Evolutionary conservation across 169 alveolate genomes (phyloP).

Genomic region (Plasmodium vivax): DNA sequence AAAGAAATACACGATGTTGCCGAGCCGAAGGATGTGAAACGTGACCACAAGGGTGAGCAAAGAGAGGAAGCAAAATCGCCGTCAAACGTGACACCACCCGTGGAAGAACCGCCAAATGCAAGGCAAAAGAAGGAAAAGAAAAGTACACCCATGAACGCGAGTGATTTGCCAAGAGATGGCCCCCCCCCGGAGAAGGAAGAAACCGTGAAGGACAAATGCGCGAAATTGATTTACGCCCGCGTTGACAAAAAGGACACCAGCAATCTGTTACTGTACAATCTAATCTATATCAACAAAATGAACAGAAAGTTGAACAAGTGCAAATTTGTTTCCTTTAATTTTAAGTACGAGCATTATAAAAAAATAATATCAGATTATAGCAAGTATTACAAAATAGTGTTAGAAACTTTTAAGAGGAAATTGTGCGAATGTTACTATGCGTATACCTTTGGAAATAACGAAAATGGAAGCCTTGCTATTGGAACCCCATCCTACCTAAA

Average conservation of each 20-base stretch:
- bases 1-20: conserved; percentile 13
- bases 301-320: conserved; percentile 68
- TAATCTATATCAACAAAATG: conserved; percentile 67
- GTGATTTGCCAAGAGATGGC: neutral
- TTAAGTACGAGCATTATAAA: conserved; percentile 43
- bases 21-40: neutral
- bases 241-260: conserved; percentile 63
- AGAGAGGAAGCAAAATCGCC: neutral
- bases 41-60: neutral
- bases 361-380: conserved; percentile 43
- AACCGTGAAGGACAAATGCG: neutral
- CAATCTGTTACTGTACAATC: conserved; percentile 52
- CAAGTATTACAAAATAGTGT: conserved; percentile 59
- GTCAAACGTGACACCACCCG: neutral
- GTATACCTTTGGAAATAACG: conserved; percentile 69
- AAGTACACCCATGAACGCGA: neutral
- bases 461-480: conserved; percentile 61
- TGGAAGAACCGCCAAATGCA: neutral
- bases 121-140: conserved; percentile 23
- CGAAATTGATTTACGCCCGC: conserved; percentile 18
- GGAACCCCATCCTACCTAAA: conserved; percentile 65
- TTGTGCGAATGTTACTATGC: conserved; percentile 68
- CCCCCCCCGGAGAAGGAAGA: neutral
- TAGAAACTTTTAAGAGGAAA: conserved; percentile 45
- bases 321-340: conserved; percentile 37